Evolutionary conservation across 352 stramenopile genomes (phyloP).

Genomic region (Pelagophyceae sp.): DNA sequence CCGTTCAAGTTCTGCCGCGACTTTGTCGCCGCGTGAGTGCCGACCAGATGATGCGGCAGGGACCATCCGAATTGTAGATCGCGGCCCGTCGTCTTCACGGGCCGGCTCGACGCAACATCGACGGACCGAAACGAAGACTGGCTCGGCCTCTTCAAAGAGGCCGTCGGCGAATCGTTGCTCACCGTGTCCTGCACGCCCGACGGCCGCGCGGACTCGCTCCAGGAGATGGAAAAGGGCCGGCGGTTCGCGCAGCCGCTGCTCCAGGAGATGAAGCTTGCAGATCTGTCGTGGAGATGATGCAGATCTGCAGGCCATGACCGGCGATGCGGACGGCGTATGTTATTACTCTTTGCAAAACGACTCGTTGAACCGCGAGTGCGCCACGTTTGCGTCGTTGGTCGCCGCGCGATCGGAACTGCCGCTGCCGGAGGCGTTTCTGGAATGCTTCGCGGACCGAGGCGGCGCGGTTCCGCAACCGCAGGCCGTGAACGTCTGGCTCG

Average conservation of each 20-base stretch:
- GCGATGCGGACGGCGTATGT: background rate
- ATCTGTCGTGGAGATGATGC: background rate
- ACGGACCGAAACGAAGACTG: background rate
- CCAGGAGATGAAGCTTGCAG: background rate
- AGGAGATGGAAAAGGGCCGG: background rate
- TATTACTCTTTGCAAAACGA: constrained; percentile 7
- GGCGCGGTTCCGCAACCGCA: background rate
- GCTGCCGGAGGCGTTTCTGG: background rate
- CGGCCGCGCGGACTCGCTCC: constrained; percentile 8
- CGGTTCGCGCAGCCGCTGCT: background rate
- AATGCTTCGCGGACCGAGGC: background rate
- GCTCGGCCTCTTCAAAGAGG: background rate
- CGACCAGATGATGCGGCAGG: no score
- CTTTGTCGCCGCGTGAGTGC: background rate
- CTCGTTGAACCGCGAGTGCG: background rate
- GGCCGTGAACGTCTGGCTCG: constrained; percentile 10
- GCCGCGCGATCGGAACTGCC: background rate
- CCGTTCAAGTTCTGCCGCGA: background rate
- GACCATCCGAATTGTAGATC: no score
- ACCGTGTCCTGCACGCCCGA: constrained; percentile 1
- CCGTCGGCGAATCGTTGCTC: background rate
- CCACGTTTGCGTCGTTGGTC: background rate
- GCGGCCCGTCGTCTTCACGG: background rate
- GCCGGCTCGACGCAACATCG: background rate
- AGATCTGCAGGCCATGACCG: no score